Evolutionary conservation across 768 basidiomycete species (phyloP), one percentile per base, ranked within the genome.

Genomic region (Lentinula detonsa): DNA sequence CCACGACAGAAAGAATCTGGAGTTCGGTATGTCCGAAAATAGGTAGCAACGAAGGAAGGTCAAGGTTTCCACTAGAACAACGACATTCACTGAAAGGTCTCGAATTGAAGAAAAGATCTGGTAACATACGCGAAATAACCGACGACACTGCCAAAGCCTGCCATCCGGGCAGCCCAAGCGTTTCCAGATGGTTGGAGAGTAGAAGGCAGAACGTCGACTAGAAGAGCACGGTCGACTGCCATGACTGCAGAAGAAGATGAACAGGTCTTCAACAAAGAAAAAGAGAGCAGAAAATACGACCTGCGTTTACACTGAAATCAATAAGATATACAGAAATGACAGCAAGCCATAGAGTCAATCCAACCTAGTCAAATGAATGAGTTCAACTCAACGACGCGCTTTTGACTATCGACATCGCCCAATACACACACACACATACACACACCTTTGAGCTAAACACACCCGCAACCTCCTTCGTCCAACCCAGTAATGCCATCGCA

Each of bases 101-200:
- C 28, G 34, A 9, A 28, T 57, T 2, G 4, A 15, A 39, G 5
- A 59, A 13, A 21, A 33, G 43, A 50, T 11, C 48, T 60, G 40
- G 57, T 11, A 13, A 78, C 91, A 65, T 65, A 95, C 94, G 92
- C 79, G 68, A 91, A 96, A 72, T 95, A 96, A 0, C 94, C 95
- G 1, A 86, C 76, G 0, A 96, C 87, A 59, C 90, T 86, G 10
- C 95, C 95, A 31, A 95, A 67, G 1, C 91, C 92, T 49, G 90
- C 75, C 93, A 97, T 95, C n/a, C 90, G 78, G 0, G 91, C 93
- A 0, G 93, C 95, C 95, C 95, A 98, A 0, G 95, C 95, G 69
- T 95, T 97, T 0, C 91, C 95, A 8, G 82, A 76, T 5, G 94
- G 85, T 71, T 98, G 95, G 28, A 84, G 77, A 1, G 81, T 70